Conservation (phyloP, 257 asterid species). For the Eucommia ulmoides region DNA sequence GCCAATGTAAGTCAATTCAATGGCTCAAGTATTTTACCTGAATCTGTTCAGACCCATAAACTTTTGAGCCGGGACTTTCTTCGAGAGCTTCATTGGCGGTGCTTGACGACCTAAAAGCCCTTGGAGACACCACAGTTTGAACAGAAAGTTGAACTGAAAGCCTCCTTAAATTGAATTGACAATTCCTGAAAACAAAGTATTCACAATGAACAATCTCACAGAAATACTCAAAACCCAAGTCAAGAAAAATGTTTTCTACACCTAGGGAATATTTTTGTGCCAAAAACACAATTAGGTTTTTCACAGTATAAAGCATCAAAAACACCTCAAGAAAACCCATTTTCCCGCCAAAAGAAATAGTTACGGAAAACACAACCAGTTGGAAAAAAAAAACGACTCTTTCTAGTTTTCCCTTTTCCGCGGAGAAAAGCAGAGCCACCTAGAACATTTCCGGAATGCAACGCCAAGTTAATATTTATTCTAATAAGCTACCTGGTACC, state of each 20-base stretch:
- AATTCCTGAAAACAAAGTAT: slow-evolving; percentile 27
- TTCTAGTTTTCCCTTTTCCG: too few relatives aligned
- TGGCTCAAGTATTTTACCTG: slow-evolving; percentile 51
- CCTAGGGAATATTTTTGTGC: not conserved
- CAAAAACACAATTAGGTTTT: not conserved
- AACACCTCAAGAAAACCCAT: not conserved
- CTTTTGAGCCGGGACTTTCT: slow-evolving; percentile 40
- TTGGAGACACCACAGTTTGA: slow-evolving; percentile 35
- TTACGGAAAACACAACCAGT: not conserved
- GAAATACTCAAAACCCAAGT: not conserved
- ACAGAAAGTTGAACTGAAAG: slow-evolving; percentile 22
- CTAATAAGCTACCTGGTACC: not conserved
- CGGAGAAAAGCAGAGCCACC: not conserved
- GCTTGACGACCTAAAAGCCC: slow-evolving; percentile 75
- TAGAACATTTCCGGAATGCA: not conserved
- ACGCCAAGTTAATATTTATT: not conserved
- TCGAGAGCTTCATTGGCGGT: slow-evolving; percentile 46
- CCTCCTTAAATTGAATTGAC: slow-evolving; percentile 28
- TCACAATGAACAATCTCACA: not conserved
- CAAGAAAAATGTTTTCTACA: not conserved
- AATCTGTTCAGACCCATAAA: slow-evolving; percentile 92
- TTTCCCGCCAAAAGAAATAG: not conserved
- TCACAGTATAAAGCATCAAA: not conserved
- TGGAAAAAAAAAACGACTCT: too few relatives aligned
- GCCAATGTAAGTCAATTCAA: too few relatives aligned